Evolutionary conservation across 768 basidiomycete species (phyloP), one percentile per base, ranked within the genome.

Genomic region (Termitomyces sp.): DNA sequence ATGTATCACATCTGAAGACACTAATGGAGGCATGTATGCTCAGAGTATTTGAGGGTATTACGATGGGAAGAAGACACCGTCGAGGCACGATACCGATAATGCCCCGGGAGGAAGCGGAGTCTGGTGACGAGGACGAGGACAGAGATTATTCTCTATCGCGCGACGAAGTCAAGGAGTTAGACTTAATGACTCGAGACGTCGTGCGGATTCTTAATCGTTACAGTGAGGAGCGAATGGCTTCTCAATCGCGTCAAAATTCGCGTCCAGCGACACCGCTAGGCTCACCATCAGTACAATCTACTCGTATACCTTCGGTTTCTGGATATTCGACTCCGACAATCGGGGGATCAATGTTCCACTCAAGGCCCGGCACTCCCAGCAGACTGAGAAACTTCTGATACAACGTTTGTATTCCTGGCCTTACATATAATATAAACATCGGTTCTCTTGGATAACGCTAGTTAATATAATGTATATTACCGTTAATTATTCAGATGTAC

Each of bases 11-110:
- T 13, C 74, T 98, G 66, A 94, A 94, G 72, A 77, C 73, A 20
- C 73, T 88, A 64, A 83, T 95, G 78, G 92, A 96, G 63, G 76
- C 76, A 2, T 92, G 88, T 65, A 86, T 97, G 85, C 74, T 94
- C 49, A 85, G 95, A 43, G 91, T 97, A 6, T 98, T 92, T 63
- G 90, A 96, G 64, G 93, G 94, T 22, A 87, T 96, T 54, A 77
- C 76, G 53, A 77, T 78, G 71, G 72, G 73, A 43, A 72, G 73
- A 49, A 72, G 72, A 53, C 70, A 72, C 43, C 69, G 66, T 50
- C 61, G 69, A 57, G 68, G 66, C n/a, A 63, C 60, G n/a, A 58
- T 74, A 20, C 67, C 69, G 5, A 63, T 75, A 7, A 66, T 77
- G 33, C 71, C 76, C 50, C 75, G 78, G 33, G 76, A 80, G 57